A percentile compares a stretch with the other conserved stretches of the same genome.
These are phyloP conservation scores for Schizopora paradoxa DNA, from an alignment of 1,284 basidiomycete species.

Conservation along the genomic window DNA sequence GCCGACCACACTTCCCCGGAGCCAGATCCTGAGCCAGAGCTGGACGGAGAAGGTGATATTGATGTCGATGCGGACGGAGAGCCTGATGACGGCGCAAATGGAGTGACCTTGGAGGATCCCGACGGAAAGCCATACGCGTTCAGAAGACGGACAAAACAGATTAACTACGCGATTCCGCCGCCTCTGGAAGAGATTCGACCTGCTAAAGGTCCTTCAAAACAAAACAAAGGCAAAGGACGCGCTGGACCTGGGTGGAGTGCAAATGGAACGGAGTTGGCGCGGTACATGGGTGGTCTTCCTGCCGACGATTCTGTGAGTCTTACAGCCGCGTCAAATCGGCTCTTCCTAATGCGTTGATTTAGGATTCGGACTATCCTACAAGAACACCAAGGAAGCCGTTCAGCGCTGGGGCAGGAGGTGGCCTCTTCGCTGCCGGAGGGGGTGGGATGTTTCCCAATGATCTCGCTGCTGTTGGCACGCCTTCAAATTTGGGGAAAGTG, in stretches of 20 bases:
- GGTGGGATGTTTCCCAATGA: conserved; percentile 57
- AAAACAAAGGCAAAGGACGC: conserved; percentile 33
- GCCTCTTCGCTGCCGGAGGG: conserved; percentile 44
- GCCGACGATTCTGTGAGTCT: conserved; percentile 63
- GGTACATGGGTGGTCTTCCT: conserved; percentile 60
- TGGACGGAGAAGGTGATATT: conserved; percentile 19
- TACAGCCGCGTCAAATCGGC: conserved; percentile 2
- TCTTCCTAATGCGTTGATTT: conserved; percentile 12
- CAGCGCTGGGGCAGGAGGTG: conserved; percentile 37
- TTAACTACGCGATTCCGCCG: conserved; percentile 75
- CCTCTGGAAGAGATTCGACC: conserved; percentile 60
- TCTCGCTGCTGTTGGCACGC: conserved; percentile 60
- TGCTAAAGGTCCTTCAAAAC: conserved; percentile 30
- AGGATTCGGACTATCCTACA: conserved; percentile 69
- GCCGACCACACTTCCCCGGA: conserved; percentile 11
- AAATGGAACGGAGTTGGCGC: conserved; percentile 64
- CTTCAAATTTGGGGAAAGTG: conserved; percentile 79
- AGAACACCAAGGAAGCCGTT: conserved; percentile 63
- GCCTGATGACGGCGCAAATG: background rate
- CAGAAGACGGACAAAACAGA: conserved; percentile 49
- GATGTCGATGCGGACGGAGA: conserved; percentile 21
- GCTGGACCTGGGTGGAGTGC: conserved; percentile 69
- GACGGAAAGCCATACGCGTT: conserved; percentile 52
- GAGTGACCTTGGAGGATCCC: no score
- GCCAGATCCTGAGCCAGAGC: conserved; percentile 18